phyloP scores from a whole-genome alignment of 2,329 filamentous ascomycete species.

The Alternaria atra region DNA sequence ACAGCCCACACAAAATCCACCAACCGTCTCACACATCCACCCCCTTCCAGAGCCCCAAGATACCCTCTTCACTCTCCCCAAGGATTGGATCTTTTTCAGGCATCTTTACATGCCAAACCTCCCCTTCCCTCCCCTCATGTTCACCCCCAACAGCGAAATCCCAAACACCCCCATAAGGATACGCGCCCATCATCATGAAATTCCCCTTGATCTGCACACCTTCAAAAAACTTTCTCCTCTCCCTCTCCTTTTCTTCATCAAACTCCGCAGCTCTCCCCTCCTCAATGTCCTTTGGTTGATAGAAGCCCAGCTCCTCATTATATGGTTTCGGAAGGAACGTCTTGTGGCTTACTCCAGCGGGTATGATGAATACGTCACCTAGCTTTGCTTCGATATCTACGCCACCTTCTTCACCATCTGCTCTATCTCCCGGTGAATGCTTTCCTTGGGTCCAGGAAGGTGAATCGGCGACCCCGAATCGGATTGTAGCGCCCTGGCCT shows the following conservation, averaged over 20 bases:
- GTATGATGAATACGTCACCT: conserved; percentile 68
- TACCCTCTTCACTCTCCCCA: conserved; percentile 50
- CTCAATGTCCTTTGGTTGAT: conserved; percentile 55
- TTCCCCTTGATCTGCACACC: conserved; percentile 50
- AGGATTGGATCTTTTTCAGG: conserved; percentile 61
- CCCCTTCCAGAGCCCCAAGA: conserved; percentile 49
- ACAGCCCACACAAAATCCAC: no score
- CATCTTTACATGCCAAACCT: conserved; percentile 58
- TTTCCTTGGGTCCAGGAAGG: conserved; percentile 9
- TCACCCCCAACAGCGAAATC: conserved; percentile 61
- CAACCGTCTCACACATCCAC: background rate
- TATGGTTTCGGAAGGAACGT: conserved; percentile 57
- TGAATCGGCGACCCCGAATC: conserved; percentile 64
- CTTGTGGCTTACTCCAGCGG: conserved; percentile 66
- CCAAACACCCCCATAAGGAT: conserved; percentile 60
- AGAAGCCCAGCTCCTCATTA: conserved; percentile 48
- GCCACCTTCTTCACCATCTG: conserved; percentile 58
- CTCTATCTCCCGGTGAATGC: conserved; percentile 52
- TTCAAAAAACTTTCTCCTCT: conserved; percentile 47
- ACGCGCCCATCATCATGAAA: conserved; percentile 68
- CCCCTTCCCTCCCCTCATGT: conserved; percentile 52
- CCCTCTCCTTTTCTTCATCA: conserved; percentile 41
- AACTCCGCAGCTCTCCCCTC: conserved; percentile 25
- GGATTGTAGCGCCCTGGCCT: conserved; percentile 60
- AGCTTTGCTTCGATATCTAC: conserved; percentile 58